Conservation (phyloP, 495 filamentous ascomycete genomes). For the Neurospora tetrasperma region DNA sequence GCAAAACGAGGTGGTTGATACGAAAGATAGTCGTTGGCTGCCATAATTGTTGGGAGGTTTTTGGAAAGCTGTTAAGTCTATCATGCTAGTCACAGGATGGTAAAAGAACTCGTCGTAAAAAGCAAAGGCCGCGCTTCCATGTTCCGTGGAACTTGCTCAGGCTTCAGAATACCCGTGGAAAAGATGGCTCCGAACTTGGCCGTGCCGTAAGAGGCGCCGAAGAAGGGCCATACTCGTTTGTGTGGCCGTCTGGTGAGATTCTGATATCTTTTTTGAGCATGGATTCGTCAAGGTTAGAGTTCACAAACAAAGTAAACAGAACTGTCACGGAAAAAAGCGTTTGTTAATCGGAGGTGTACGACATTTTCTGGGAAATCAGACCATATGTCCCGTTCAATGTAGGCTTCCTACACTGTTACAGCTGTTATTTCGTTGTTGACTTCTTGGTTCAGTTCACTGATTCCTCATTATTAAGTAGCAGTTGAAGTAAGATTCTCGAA, state of each 20-base stretch:
- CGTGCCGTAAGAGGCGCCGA: conserved; percentile 87
- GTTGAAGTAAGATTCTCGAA: background rate
- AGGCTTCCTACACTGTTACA: background rate
- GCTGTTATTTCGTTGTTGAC: background rate
- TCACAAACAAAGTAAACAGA: conserved; percentile 34
- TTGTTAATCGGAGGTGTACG: conserved; percentile 3
- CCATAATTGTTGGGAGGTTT: conserved; percentile 59
- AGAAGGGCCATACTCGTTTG: conserved; percentile 29
- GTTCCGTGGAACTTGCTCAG: conserved; percentile 81
- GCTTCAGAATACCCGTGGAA: conserved; percentile 41
- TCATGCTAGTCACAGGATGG: no score
- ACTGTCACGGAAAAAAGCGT: conserved; percentile 14
- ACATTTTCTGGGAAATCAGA: background rate
- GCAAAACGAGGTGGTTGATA: background rate
- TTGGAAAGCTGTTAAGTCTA: conserved; percentile 2
- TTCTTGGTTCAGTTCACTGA: background rate
- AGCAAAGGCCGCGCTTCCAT: conserved; percentile 10
- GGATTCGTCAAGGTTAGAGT: background rate
- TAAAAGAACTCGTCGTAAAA: no score
- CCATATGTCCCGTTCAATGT: conserved; percentile 11
- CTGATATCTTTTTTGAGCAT: background rate
- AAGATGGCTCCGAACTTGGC: conserved; percentile 77
- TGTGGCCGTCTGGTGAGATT: background rate
- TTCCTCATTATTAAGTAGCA: background rate
- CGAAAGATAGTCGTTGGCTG: conserved; percentile 10